Conservation (phyloP, 306 rosid genomes). For the Ormosia semicastrata region DNA sequence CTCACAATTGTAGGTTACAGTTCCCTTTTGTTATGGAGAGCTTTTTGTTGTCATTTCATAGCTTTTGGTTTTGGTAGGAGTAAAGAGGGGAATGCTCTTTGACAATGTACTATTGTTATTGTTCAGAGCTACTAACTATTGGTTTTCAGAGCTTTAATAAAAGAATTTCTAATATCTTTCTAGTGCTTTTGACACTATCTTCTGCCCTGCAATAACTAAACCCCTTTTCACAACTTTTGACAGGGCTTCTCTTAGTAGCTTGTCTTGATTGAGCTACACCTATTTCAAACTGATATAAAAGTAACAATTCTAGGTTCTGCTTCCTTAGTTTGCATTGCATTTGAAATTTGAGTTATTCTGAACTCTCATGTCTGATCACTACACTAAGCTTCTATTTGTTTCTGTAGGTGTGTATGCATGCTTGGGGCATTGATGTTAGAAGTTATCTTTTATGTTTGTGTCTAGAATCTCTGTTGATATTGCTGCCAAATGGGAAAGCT, state of each 20-base stretch:
- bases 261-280: not conserved
- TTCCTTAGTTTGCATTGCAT: not conserved
- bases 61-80: too few species aligned
- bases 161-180: not conserved
- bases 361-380: not conserved
- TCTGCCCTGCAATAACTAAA: not conserved
- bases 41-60: too few species aligned
- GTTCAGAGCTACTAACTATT: too few species aligned
- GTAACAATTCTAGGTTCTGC: not conserved
- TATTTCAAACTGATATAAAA: not conserved
- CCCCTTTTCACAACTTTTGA: not conserved
- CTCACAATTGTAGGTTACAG: too few species aligned
- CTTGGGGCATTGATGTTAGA: not conserved
- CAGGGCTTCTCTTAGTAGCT: not conserved
- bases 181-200: not conserved
- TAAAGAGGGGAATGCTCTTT: too few species aligned
- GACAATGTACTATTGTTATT: too few species aligned
- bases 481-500: conserved; percentile 66
- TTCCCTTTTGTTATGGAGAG: too few species aligned
- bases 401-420: not conserved
- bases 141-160: too few species aligned
- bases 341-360: not conserved
- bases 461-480: not conserved
- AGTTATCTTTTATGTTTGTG: not conserved
- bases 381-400: not conserved